These are phyloP conservation scores for Lachancea fermentati DNA, from an alignment of 805 yeast genomes.

Conservation along the genomic window DNA sequence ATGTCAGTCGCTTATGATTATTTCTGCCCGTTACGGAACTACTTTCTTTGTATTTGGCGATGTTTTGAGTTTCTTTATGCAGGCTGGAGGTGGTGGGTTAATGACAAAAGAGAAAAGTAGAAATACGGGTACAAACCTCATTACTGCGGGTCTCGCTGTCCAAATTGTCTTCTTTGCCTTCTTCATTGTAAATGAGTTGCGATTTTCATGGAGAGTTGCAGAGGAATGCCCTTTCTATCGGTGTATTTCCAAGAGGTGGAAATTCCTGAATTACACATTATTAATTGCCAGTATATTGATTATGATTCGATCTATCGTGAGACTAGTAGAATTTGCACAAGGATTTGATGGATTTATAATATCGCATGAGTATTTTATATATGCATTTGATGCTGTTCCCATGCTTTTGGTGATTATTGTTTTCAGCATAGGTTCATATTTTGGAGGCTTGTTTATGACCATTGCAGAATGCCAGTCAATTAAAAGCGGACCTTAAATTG, in stretches of 20 bases:
- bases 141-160: slow-evolving; percentile 27
- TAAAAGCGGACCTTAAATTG: too few species aligned
- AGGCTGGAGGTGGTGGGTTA: slow-evolving; percentile 30
- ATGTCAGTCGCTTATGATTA: slow-evolving; percentile 9
- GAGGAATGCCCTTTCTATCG: slow-evolving; percentile 1
- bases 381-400: slow-evolving; percentile 22
- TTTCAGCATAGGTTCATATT: slow-evolving; percentile 9
- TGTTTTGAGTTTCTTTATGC: slow-evolving; percentile 24
- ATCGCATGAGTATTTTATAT: slow-evolving; percentile 21
- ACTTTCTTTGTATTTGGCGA: slow-evolving; percentile 28
- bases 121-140: slow-evolving; percentile 17
- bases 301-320: slow-evolving; percentile 24
- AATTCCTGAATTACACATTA: slow-evolving; percentile 7
- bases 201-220: slow-evolving; percentile 10
- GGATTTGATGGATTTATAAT: slow-evolving; percentile 24
- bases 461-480: too few species aligned
- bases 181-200: slow-evolving; percentile 17
- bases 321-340: slow-evolving; percentile 27
- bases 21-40: slow-evolving; percentile 17
- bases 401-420: slow-evolving; percentile 17
- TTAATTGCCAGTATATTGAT: slow-evolving; percentile 14
- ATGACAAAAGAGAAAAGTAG: slow-evolving; percentile 7
- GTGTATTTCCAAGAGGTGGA: slow-evolving; percentile 8
- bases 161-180: slow-evolving; percentile 26
- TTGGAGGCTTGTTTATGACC: too few species aligned